Base-by-base conservation (phyloP, 805 yeast genomes). In the Yarrowia sp. region DNA sequence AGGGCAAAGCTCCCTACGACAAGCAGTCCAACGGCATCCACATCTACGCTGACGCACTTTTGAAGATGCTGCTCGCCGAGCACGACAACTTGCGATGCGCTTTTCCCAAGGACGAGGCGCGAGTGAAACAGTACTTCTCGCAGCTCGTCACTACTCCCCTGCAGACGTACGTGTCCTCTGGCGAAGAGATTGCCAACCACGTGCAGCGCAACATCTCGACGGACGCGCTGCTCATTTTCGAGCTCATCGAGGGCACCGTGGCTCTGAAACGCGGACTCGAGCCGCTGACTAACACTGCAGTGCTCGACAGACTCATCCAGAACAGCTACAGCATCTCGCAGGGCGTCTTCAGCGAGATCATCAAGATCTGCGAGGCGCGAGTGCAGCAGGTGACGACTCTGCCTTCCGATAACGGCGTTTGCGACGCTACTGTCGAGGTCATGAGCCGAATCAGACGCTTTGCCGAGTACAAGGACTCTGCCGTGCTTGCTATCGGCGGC, bases 341-440 rank as follows among this genome's bases (percentile, higher is more conserved):
- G 51, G 64, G 62, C 19, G 73, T 85, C n/a, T 84, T 88, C 68
- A 72, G 73, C 59, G 88, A 84, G 61, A 78, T 84, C 53, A 77
- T 90, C 62, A 74, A 74, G 46, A 80, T 78, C 64, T 84, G 88
- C 29, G 88, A 84, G 47, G 68, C 70, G 3, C 76, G 83, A 46
- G 81, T 85, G 16, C 68, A 76, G n/a, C 70, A 68, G 32, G 69
- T 83, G 62, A 75, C 78, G 2, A 68, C 74, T 9, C 70, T 86
- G 38, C 87, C 90, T 10, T 79, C 80, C 49, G 97, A 90, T 65
- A 81, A 80, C 66, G 88, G 88, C 59, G 82, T 90, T 46, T 80
- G 88, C 42, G 91, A 85, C 68, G 79, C 84, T 14, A 85, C 89
- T 0, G 85, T 86, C n/a, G 93, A 87, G 63, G 74, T 85, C 8